phyloP scores from a whole-genome alignment of 164 flowering plant species.

The Pachysandra terminalis region DNA sequence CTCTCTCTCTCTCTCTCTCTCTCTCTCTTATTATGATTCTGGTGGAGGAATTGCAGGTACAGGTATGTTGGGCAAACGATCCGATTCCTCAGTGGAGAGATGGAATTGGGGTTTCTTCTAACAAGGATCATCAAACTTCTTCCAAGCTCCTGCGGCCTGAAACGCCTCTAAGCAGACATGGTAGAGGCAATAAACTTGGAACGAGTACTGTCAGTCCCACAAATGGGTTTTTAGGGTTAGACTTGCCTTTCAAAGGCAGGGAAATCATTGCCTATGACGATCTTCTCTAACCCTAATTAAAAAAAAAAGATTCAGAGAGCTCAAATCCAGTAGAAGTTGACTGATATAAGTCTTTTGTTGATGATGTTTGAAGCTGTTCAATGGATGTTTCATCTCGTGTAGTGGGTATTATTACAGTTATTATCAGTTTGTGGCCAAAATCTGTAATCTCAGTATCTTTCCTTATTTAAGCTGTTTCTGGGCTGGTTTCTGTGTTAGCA shows the following conservation, averaged over 20 bases:
- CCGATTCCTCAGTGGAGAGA: conserved; percentile 51
- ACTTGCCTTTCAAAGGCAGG: conserved; percentile 52
- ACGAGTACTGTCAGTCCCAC: conserved; percentile 37
- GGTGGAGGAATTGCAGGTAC: conserved; percentile 40
- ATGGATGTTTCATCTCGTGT: too few species aligned
- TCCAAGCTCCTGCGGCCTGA: conserved; percentile 64
- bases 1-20: too few species aligned
- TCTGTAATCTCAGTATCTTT: too few species aligned
- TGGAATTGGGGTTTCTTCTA: conserved; percentile 31
- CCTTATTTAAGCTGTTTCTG: too few species aligned
- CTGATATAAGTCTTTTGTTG: too few species aligned
- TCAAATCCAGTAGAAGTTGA: too few species aligned
- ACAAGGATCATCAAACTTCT: conserved; percentile 28
- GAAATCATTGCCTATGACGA: conserved; percentile 86
- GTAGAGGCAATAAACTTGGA: conserved; percentile 57
- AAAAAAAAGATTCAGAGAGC: too few species aligned
- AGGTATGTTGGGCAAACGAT: conserved; percentile 66
- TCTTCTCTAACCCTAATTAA: conserved; percentile 37
- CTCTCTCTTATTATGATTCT: background rate
- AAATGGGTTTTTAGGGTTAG: conserved; percentile 22
- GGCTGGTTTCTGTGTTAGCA: too few species aligned
- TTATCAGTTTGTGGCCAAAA: too few species aligned
- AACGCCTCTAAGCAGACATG: conserved; percentile 67
- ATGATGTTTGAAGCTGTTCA: too few species aligned
- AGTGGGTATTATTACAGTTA: too few species aligned